phyloP scores from a whole-genome alignment of 2,329 filamentous ascomycete genomes.

The Ophiostoma novo-ulmi region DNA sequence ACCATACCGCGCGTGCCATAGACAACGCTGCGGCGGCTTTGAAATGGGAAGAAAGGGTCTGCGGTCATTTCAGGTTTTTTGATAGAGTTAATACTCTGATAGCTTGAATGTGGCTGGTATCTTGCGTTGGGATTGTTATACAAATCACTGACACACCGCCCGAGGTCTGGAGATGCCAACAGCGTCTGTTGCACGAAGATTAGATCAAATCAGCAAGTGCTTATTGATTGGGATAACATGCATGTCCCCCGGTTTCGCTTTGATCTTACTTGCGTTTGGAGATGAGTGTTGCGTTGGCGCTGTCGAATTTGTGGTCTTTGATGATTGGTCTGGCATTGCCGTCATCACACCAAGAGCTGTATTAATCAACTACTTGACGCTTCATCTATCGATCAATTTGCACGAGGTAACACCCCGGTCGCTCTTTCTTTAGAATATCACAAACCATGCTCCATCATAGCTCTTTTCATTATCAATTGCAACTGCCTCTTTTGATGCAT shows the following conservation, averaged over 20 bases:
- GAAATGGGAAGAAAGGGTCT: slow-evolving; percentile 31
- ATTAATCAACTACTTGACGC: not conserved
- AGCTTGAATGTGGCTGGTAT: no score
- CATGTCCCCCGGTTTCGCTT: not conserved
- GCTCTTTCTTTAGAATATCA: not conserved
- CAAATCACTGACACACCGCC: not conserved
- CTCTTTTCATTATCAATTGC: not conserved
- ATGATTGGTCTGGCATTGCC: not conserved
- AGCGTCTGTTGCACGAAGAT: not conserved
- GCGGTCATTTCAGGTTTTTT: not conserved
- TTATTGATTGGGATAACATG: not conserved
- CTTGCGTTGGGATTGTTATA: not conserved
- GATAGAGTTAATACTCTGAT: not conserved
- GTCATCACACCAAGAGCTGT: not conserved
- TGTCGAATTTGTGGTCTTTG: not conserved
- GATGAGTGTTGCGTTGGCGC: not conserved
- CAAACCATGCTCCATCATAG: no score
- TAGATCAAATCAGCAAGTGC: not conserved
- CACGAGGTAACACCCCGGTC: no score
- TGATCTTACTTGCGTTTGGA: not conserved
- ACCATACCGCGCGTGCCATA: slow-evolving; percentile 90
- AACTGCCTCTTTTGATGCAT: not conserved
- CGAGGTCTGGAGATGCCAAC: not conserved
- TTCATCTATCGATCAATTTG: no score
- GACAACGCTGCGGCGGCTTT: slow-evolving; percentile 80